Percentiles rank a stretch among this genome's conserved stretches.
Evolutionary conservation across 2,329 filamentous ascomycete genomes (phyloP).

Genomic region (Teratosphaeria gauchensis): DNA sequence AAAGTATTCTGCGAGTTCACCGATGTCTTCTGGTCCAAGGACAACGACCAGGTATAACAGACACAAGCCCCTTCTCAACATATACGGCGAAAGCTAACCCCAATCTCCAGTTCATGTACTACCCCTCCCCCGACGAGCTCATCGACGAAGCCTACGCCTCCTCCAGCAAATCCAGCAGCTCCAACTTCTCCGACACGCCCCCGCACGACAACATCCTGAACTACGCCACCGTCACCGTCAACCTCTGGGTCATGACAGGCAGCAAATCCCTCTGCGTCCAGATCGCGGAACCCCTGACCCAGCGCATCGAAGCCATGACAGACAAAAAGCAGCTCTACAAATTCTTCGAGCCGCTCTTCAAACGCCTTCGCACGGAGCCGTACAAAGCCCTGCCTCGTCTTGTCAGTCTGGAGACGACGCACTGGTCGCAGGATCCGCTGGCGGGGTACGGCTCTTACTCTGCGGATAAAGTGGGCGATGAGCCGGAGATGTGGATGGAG

Average conservation of each 20-base stretch:
- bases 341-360: constrained; percentile 38
- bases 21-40: constrained; percentile 37
- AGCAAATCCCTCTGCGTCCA: constrained; percentile 35
- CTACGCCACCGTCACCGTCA: constrained; percentile 35
- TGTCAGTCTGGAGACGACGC: constrained; percentile 33
- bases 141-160: constrained; percentile 19
- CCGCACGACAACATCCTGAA: constrained; percentile 31
- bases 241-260: constrained; percentile 36
- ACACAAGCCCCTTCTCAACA: not conserved
- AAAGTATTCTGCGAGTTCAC: constrained; percentile 37
- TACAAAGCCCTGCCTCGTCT: constrained; percentile 34
- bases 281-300: constrained; percentile 36
- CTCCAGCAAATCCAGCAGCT: constrained; percentile 20
- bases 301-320: constrained; percentile 35
- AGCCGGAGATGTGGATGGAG: constrained; percentile 28
- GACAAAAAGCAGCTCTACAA: constrained; percentile 28
- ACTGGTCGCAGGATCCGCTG: constrained; percentile 36
- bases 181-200: constrained; percentile 9
- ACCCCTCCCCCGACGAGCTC: constrained; percentile 27
- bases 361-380: constrained; percentile 34
- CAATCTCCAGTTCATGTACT: constrained; percentile 30
- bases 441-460: constrained; percentile 36
- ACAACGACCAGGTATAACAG: constrained; percentile 36
- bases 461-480: constrained; percentile 37
- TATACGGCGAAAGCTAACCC: not conserved